Evolutionary conservation across 345 rosid genomes (phyloP).

Genomic region (thale cress (Arabidopsis thaliana)): DNA sequence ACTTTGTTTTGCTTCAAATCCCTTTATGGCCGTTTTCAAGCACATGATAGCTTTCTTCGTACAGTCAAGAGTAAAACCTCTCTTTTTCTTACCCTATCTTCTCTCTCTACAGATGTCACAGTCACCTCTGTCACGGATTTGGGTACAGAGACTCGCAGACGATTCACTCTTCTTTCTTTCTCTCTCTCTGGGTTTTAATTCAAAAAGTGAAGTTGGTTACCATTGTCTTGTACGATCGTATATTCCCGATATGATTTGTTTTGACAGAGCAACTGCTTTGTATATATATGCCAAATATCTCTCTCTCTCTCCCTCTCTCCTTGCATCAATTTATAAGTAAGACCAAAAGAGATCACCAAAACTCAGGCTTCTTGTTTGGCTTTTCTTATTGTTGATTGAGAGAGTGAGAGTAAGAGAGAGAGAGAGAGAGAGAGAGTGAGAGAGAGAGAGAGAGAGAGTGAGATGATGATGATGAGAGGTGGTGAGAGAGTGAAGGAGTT

Average conservation of each 20-base stretch:
- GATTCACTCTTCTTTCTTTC: constrained; percentile 24
- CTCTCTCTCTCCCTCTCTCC: constrained; percentile 26
- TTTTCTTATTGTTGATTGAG: neutral
- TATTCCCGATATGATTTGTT: constrained; percentile 42
- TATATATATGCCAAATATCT: constrained; percentile 31
- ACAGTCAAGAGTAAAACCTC: constrained; percentile 40
- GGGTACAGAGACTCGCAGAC: constrained; percentile 42
- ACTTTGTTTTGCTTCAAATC: constrained; percentile 35
- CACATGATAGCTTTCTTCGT: constrained; percentile 41
- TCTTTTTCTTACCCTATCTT: constrained; percentile 11
- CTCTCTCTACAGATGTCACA: constrained; percentile 43
- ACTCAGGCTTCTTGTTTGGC: constrained; percentile 31
- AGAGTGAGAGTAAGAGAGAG: constrained; percentile 22
- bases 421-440: constrained; percentile 32
- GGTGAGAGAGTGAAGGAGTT: constrained; percentile 58
- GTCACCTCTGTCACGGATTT: constrained; percentile 42
- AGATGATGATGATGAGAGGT: constrained; percentile 53
- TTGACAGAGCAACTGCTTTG: constrained; percentile 44
- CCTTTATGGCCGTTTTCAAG: constrained; percentile 48
- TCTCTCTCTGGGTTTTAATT: constrained; percentile 39
- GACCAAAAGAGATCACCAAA: constrained; percentile 33
- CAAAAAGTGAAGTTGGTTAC: constrained; percentile 49
- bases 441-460: constrained; percentile 11
- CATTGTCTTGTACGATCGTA: constrained; percentile 46
- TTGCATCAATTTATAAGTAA: constrained; percentile 34